Percentiles rank a stretch among this genome's conserved stretches.
phyloP scores from a whole-genome alignment of 1,284 basidiomycete species.

The Lentinula novae-zelandiae region DNA sequence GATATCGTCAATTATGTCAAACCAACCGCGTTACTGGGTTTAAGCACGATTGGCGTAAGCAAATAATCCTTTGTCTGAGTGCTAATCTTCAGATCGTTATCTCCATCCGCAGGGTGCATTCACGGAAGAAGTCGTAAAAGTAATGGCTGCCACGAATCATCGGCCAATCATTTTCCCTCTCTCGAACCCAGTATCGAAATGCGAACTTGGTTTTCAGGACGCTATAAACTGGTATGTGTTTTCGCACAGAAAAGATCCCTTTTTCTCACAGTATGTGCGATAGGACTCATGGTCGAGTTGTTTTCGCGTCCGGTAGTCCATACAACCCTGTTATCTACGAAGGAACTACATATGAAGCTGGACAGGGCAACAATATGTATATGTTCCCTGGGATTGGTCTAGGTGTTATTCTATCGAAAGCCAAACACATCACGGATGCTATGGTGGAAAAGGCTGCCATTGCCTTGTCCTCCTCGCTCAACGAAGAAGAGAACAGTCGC shows the following conservation, averaged over 20 bases:
- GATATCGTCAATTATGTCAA: conserved; percentile 72
- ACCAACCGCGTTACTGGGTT: conserved; percentile 80
- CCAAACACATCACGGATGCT: conserved; percentile 53
- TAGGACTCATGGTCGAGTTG: conserved; percentile 60
- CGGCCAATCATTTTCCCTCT: conserved; percentile 85
- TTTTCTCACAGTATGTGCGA: conserved; percentile 4
- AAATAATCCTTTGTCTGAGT: conserved; percentile 27
- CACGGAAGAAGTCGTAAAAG: conserved; percentile 61
- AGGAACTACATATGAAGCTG: conserved; percentile 60
- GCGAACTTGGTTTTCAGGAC: conserved; percentile 69
- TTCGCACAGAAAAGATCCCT: background rate
- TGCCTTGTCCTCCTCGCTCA: conserved; percentile 63
- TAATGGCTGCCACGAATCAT: conserved; percentile 69
- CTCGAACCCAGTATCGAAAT: conserved; percentile 74
- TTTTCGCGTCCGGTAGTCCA: conserved; percentile 82
- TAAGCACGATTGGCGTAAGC: conserved; percentile 54
- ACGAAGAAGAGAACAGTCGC: conserved; percentile 51
- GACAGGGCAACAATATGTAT: conserved; percentile 82
- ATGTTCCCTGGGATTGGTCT: conserved; percentile 66
- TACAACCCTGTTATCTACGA: conserved; percentile 57
- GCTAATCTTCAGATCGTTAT: conserved; percentile 11
- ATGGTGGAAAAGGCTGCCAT: conserved; percentile 62
- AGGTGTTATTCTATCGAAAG: conserved; percentile 60
- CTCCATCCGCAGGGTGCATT: conserved; percentile 56
- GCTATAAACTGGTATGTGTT: conserved; percentile 42